Evolutionary conservation across 2,329 filamentous ascomycete species (phyloP).

Genomic region (Orbilia oligospora): DNA sequence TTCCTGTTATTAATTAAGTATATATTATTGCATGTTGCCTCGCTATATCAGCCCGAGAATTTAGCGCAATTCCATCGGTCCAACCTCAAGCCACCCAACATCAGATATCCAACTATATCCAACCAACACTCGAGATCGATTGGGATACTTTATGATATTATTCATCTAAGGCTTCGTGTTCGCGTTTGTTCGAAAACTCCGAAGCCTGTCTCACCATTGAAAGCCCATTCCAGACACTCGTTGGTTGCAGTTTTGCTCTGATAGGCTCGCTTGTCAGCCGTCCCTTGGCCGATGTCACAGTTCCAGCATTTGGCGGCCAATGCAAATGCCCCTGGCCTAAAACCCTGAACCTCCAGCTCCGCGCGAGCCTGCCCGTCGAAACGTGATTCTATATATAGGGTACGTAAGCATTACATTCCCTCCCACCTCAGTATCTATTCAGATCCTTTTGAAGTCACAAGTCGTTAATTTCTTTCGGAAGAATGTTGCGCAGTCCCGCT

Average conservation of each 20-base stretch:
- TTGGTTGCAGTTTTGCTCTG: slow-evolving; percentile 6
- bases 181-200: too few species aligned
- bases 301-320: not conserved
- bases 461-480: not conserved
- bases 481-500: slow-evolving; percentile 3
- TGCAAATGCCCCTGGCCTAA: slow-evolving; percentile 5
- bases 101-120: not conserved
- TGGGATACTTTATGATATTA: too few species aligned
- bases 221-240: not conserved
- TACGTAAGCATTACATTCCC: slow-evolving; percentile 13
- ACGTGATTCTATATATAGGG: slow-evolving; percentile 12
- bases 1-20: too few species aligned
- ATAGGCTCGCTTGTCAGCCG: slow-evolving; percentile 42
- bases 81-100: too few species aligned
- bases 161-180: not conserved
- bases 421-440: not conserved
- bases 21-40: too few species aligned
- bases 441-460: not conserved
- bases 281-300: slow-evolving; percentile 47
- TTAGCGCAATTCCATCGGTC: too few species aligned
- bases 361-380: not conserved
- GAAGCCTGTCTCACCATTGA: too few species aligned
- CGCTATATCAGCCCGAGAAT: too few species aligned
- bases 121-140: too few species aligned
- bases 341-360: not conserved